These are phyloP conservation scores for Collybia nuda DNA, from an alignment of 768 basidiomycete genomes.

Conservation along the genomic window DNA sequence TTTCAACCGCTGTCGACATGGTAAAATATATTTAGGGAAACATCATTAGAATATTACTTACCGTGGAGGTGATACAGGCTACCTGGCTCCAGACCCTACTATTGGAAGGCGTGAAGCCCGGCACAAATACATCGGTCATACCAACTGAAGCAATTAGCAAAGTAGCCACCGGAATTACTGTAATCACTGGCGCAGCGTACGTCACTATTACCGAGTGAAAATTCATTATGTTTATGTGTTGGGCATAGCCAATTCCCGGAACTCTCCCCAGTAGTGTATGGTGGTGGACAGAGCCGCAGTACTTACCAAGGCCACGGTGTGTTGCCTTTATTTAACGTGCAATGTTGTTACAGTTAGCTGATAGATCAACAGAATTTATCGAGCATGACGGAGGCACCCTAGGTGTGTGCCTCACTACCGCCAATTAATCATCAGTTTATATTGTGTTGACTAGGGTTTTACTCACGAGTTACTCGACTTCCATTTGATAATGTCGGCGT, in stretches of 20 bases:
- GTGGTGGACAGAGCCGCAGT: constrained; percentile 19
- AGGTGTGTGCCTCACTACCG: constrained; percentile 1
- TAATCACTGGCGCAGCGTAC: background rate
- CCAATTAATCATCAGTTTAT: too few species aligned
- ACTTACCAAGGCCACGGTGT: constrained; percentile 25
- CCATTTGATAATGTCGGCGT: constrained; percentile 24
- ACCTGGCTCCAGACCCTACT: constrained; percentile 28
- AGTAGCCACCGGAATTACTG: background rate
- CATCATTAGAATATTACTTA: too few species aligned
- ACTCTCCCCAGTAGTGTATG: constrained; percentile 22
- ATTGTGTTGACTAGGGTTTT: constrained; percentile 13
- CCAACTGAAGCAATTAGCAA: constrained; percentile 7
- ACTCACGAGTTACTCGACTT: constrained; percentile 17
- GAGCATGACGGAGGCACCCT: constrained; percentile 10
- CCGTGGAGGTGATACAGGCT: constrained; percentile 12
- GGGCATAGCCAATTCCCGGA: constrained; percentile 14
- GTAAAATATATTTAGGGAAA: constrained; percentile 3
- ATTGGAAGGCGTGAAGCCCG: constrained; percentile 20
- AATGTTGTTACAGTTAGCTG: background rate
- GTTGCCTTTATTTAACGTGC: background rate
- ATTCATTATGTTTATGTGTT: background rate
- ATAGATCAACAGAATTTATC: constrained; percentile 6
- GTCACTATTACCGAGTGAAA: background rate
- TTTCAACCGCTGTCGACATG: constrained; percentile 24
- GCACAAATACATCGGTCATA: constrained; percentile 20